These are phyloP conservation scores for Chaetomium cochliodes DNA, from an alignment of 495 filamentous ascomycete genomes.

Conservation along the genomic window DNA sequence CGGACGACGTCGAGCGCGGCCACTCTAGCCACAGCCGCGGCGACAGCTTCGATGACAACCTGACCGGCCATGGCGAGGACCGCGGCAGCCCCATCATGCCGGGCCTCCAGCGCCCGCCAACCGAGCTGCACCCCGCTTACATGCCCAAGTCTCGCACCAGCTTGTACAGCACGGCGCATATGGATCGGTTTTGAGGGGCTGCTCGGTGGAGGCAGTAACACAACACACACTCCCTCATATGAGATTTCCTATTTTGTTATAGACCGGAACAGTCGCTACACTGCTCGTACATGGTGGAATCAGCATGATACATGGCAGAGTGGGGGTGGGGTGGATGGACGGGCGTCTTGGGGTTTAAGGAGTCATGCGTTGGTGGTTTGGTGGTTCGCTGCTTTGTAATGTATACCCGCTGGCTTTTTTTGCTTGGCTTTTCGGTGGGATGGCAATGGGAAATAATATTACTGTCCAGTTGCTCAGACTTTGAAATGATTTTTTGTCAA, in stretches of 20 bases:
- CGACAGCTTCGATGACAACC: not conserved
- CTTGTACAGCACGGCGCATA: constrained; percentile 51
- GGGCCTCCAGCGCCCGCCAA: constrained; percentile 49
- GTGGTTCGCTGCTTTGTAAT: constrained; percentile 5
- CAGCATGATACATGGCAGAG: not conserved
- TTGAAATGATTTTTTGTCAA: not conserved
- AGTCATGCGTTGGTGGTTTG: not conserved
- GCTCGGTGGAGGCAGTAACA: not conserved
- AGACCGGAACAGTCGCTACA: constrained; percentile 12
- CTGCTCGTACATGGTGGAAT: not conserved
- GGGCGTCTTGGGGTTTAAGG: constrained; percentile 8
- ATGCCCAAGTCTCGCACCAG: constrained; percentile 42
- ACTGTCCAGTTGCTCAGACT: not conserved
- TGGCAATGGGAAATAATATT: constrained; percentile 3
- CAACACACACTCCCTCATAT: constrained; percentile 2
- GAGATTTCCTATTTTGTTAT: constrained; percentile 1
- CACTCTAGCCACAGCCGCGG: constrained; percentile 12
- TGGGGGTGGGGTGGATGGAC: not conserved
- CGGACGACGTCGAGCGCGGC: constrained; percentile 36
- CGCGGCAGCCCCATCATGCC: constrained; percentile 52
- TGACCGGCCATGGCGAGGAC: constrained; percentile 25
- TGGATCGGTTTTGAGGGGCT: constrained; percentile 34
- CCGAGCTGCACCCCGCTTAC: constrained; percentile 50
- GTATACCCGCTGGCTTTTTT: constrained; percentile 17
- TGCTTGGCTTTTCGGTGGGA: not conserved